phyloP scores from a whole-genome alignment of 1,284 basidiomycete species.

The Sporisorium reilianum region DNA sequence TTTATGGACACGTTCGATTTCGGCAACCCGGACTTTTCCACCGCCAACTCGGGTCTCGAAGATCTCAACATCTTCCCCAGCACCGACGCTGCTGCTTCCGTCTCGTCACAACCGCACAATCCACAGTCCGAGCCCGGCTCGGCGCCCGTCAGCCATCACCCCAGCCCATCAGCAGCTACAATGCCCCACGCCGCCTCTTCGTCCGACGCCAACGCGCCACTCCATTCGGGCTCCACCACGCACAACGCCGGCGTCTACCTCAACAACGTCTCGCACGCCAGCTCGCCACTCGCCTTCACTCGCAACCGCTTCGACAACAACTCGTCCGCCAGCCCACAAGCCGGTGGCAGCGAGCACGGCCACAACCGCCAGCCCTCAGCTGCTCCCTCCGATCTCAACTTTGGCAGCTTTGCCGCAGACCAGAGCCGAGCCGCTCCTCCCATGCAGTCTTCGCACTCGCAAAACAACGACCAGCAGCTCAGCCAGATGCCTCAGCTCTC shows the following conservation, averaged over 20 bases:
- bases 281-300: slow-evolving; percentile 32
- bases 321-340: slow-evolving; percentile 33
- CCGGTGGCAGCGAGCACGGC: slow-evolving; percentile 18
- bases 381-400: slow-evolving; percentile 21
- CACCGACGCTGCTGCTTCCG: slow-evolving; percentile 14
- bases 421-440: slow-evolving; percentile 4
- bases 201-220: slow-evolving; percentile 16
- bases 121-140: slow-evolving; percentile 34
- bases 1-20: slow-evolving; percentile 63
- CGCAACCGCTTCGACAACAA: slow-evolving; percentile 42
- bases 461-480: slow-evolving; percentile 14
- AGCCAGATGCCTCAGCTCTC: slow-evolving; percentile 35
- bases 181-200: slow-evolving; percentile 7
- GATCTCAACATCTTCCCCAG: slow-evolving; percentile 50
- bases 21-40: slow-evolving; percentile 45
- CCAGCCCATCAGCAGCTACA: slow-evolving; percentile 32
- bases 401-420: slow-evolving; percentile 5
- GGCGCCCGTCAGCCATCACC: slow-evolving; percentile 48
- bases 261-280: slow-evolving; percentile 30
- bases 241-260: slow-evolving; percentile 13
- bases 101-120: slow-evolving; percentile 26
- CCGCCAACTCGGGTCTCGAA: slow-evolving; percentile 46
- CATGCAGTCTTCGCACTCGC: slow-evolving; percentile 21
- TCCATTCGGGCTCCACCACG: slow-evolving; percentile 10
- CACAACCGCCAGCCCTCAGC: slow-evolving; percentile 26